Base-by-base conservation (phyloP, 441 rosid genomes). In the Syzygium malaccense region DNA sequence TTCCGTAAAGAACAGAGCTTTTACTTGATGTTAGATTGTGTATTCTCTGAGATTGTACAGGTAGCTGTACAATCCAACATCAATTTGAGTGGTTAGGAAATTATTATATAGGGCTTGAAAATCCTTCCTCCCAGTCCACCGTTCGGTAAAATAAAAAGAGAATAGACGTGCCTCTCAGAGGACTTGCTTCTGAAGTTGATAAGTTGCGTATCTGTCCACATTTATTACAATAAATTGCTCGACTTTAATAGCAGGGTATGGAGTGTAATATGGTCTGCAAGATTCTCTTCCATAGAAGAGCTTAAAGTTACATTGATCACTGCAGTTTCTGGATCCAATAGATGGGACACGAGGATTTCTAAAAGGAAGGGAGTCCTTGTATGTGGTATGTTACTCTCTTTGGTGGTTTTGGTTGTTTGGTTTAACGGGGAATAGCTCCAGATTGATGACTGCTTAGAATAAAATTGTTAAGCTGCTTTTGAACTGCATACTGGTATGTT, bases 321-420 rank as follows among this genome's bases (percentile, higher is more conserved):
- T 92, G 93, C 94, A 98, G 99, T 88, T 96, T 79, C 90, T 98
- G 93, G 98, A 96, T 93, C 99, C 99, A 87, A 95, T 96, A 88
- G 99, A 96, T 93, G 99, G 99, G 88, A 96, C 98, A 71, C 92
- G 89, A 86, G 99, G 98, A 86, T 96, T 98, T 92, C 92, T 96
- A 26, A 94, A 90, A 92, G 98, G 97, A 93, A 90, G 90, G 37
- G 95, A 94, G 84, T 96, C 97, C 88, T 90, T 95, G 58, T 98
- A 96, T 87, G 99, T 98, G 98, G 99, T 98, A 94, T 88, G 93
- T 78, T 85, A 86, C 57, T 49, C 87, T 14, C 83, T 83, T 51
- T 85, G 14, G 37, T 45, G 49, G 71, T 54, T 68, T 54, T n/a
- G 32, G 56, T n/a, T 41, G 54, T 28, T 79, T 17, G 4, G 6